phyloP scores from a whole-genome alignment of 495 filamentous ascomycete species.

The Xylaria cubensis region DNA sequence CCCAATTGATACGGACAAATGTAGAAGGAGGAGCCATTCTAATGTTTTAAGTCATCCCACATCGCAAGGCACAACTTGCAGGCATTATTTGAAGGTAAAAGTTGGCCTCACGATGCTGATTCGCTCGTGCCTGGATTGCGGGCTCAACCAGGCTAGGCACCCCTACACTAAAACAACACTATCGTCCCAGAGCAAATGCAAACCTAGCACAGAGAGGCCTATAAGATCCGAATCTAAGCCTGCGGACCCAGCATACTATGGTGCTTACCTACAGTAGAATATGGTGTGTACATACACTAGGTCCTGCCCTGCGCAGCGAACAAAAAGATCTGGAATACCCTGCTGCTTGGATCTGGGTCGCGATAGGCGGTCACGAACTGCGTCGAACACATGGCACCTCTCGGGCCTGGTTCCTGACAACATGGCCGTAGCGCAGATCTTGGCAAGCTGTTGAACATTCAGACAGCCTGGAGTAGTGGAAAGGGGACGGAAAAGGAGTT shows the following conservation, averaged over 20 bases:
- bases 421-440: not conserved
- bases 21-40: conserved; percentile 22
- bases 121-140: conserved; percentile 26
- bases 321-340: conserved; percentile 4
- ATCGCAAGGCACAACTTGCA: conserved; percentile 20
- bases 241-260: not conserved
- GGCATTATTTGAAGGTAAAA: conserved; percentile 8
- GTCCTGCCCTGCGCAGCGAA: conserved; percentile 4
- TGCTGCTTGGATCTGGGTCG: conserved; percentile 19
- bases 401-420: conserved; percentile 11
- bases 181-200: not conserved
- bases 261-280: conserved; percentile 2
- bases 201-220: conserved; percentile 1
- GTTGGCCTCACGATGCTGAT: conserved; percentile 13
- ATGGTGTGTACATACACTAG: not conserved
- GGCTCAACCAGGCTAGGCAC: conserved; percentile 15
- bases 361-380: conserved; percentile 18
- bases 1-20: not conserved
- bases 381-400: conserved; percentile 29
- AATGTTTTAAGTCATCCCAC: conserved; percentile 1
- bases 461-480: not conserved
- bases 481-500: not conserved
- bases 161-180: conserved; percentile 11
- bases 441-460: not conserved
- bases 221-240: not conserved